phyloP scores from a whole-genome alignment of 108 stramenopile genomes.

The Cyclotella distinguenda region DNA sequence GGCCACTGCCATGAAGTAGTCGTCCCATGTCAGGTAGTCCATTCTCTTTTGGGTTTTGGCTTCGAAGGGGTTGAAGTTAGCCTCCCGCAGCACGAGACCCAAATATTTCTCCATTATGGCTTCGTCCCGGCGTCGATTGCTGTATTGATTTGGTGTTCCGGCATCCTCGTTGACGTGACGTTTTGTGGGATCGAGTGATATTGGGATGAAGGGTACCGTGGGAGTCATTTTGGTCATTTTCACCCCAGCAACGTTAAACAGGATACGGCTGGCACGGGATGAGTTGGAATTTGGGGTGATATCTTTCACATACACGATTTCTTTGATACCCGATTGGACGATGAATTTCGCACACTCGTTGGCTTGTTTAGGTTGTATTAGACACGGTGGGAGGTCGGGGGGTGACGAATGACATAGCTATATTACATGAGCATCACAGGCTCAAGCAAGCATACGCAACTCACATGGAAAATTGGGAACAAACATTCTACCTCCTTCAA shows the following conservation, averaged over 20 bases:
- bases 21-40: constrained; percentile 90
- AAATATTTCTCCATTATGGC: constrained; percentile 45
- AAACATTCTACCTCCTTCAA: constrained; percentile 73
- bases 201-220: constrained; percentile 20
- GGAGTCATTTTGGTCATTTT: constrained; percentile 35
- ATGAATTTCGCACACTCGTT: constrained; percentile 97
- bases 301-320: constrained; percentile 83
- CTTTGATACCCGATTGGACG: constrained; percentile 90
- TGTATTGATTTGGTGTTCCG: not conserved
- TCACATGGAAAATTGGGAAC: constrained; percentile 87
- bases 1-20: constrained; percentile 95
- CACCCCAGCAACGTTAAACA: constrained; percentile 87
- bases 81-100: constrained; percentile 54
- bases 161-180: not conserved
- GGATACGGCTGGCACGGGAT: constrained; percentile 77
- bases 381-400: no score
- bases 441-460: not conserved
- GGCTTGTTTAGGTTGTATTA: no score
- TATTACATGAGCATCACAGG: no score
- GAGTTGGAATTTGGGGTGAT: constrained; percentile 47
- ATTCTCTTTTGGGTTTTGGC: constrained; percentile 35
- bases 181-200: constrained; percentile 25
- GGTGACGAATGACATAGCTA: no score
- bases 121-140: constrained; percentile 2
- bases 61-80: constrained; percentile 55